Base-by-base conservation (phyloP, 2,329 filamentous ascomycete genomes). In the Ceratocystis papillata region DNA sequence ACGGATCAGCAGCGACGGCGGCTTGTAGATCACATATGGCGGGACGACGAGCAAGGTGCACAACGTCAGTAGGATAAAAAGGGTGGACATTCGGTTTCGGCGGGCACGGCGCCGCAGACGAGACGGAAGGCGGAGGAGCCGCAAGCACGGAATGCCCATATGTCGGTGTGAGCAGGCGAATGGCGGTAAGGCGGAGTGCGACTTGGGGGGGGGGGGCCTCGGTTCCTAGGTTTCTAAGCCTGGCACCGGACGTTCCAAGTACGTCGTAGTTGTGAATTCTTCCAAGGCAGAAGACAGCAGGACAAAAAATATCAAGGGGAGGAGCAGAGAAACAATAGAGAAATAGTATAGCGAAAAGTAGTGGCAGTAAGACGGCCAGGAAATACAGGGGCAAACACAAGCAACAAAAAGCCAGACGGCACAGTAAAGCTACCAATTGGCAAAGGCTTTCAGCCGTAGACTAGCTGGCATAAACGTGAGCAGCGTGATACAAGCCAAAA, bases 1-100 rank as follows among this genome's bases (percentile, higher is more conserved):
- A 67, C 79, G 77, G 73, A 96, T 87, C 45, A 96, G 75, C 59
- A 81, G 75, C n/a, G 75, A 76, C 0, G 91, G 90, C 1, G 91
- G 90, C 74, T 90, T 91, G 81, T 96, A 96, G 70, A 95, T 79
- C 69, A 83, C 74, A 77, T 90, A 94, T 69, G 87, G 73, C 22
- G 78, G 72, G 69, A 76, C 76, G 69, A 77, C 70, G 55, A 79
- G 69, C 57, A 78, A 70, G 68, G 74, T 53, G 66, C 71, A 69
- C 59, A 79, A 72, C 61, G 72, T 65, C 68, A 74, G 67, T 65
- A 84, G 75, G 30, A 73, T 69, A 67, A 79, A 70, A 53, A 83
- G 77, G 60, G 80, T 83, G 50, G 79, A 77, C 80, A 85, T 83
- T 71, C 83, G 79, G 73, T 81, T 81, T 66, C 82, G 81, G 68